Conservation (phyloP, 257 asterid genomes). For the Gentiana dahurica region DNA sequence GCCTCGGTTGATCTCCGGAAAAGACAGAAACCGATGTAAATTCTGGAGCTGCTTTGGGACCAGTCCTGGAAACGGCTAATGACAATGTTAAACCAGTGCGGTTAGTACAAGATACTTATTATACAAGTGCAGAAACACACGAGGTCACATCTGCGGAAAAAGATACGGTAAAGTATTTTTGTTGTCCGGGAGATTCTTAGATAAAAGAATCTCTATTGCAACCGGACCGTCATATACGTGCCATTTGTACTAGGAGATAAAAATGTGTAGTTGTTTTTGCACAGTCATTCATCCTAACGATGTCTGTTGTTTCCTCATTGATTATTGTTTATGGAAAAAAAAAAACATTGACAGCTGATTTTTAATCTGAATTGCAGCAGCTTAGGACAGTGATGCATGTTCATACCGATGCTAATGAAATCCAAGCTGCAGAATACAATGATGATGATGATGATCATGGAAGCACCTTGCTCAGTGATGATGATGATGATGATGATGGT, state of each 20-base stretch:
- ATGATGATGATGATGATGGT: slow-evolving; percentile 17
- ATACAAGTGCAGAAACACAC: slow-evolving; percentile 24
- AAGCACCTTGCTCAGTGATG: slow-evolving; percentile 27
- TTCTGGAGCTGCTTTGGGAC: slow-evolving; percentile 39
- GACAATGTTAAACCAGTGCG: slow-evolving; percentile 24
- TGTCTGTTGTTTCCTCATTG: no score
- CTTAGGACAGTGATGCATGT: slow-evolving; percentile 20
- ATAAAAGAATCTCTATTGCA: no score
- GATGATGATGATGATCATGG: slow-evolving; percentile 35
- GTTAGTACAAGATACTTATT: slow-evolving; percentile 22
- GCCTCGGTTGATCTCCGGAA: slow-evolving; percentile 32
- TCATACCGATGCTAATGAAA: slow-evolving; percentile 13
- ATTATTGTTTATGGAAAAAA: background rate
- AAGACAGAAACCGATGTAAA: slow-evolving; percentile 28
- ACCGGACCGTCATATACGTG: no score
- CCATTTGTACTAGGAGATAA: no score
- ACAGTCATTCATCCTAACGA: no score
- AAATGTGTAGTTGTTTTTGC: no score
- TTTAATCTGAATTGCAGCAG: slow-evolving; percentile 45
- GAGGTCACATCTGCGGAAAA: slow-evolving; percentile 21
- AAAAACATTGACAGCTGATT: background rate
- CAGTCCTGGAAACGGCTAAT: slow-evolving; percentile 20
- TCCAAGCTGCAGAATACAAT: slow-evolving; percentile 22
- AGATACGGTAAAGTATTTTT: slow-evolving; percentile 27
- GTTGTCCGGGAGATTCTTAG: no score